Conservation (phyloP, 306 rosid species). For the Trifolium repens region DNA sequence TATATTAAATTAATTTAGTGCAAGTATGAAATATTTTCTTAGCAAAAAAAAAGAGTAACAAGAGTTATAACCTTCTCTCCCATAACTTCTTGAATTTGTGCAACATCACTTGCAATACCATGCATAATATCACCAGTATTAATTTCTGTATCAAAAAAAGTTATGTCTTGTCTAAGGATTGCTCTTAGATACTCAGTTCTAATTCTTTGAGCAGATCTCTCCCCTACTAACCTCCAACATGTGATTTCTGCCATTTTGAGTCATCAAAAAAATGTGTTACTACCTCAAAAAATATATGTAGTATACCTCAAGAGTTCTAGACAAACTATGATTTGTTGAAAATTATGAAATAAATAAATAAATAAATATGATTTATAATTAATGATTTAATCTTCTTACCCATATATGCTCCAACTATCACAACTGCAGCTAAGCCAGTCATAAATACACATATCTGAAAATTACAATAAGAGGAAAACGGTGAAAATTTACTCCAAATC, state of each 20-base stretch:
- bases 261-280: slow-evolving; percentile 1
- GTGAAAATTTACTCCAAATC: slow-evolving; percentile 9
- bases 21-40: background rate
- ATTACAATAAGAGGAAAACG: slow-evolving; percentile 22
- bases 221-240: slow-evolving; percentile 96
- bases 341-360: background rate
- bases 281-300: background rate
- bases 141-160: slow-evolving; percentile 67
- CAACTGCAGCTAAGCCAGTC: slow-evolving; percentile 72
- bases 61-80: slow-evolving; percentile 78
- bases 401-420: slow-evolving; percentile 81
- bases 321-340: background rate
- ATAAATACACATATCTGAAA: slow-evolving; percentile 74
- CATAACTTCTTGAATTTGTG: slow-evolving; percentile 94
- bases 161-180: slow-evolving; percentile 77
- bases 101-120: slow-evolving; percentile 93
- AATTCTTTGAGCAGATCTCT: slow-evolving; percentile 79
- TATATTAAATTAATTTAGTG: background rate
- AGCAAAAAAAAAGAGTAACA: background rate
- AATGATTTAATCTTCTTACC: slow-evolving; percentile 56
- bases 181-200: slow-evolving; percentile 75
- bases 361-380: background rate
- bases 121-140: slow-evolving; percentile 87
- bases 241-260: slow-evolving; percentile 73
- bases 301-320: background rate